These are phyloP conservation scores for Taphrina communis DNA, from an alignment of 1,139 yeast genomes.

Conservation along the genomic window DNA sequence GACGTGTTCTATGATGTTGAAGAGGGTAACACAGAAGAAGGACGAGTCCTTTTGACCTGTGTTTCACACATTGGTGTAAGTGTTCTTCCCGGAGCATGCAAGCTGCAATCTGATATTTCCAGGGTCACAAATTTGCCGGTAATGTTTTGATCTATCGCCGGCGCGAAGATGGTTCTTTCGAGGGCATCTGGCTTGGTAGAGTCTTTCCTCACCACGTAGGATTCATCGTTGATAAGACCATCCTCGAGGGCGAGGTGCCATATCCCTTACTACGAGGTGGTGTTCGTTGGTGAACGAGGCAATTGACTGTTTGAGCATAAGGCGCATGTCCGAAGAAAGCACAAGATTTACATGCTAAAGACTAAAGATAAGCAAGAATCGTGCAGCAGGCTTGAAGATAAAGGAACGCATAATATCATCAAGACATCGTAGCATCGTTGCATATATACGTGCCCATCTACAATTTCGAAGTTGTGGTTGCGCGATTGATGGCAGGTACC, in stretches of 20 bases:
- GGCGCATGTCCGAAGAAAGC: too few species aligned
- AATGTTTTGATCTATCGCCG: constrained; percentile 36
- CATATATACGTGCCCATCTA: too few species aligned
- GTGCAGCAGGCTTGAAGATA: too few species aligned
- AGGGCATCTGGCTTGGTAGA: constrained; percentile 37
- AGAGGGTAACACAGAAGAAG: constrained; percentile 17
- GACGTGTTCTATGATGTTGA: constrained; percentile 30
- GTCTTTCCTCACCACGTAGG: constrained; percentile 38
- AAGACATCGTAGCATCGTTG: too few species aligned
- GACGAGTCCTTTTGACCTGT: constrained; percentile 20
- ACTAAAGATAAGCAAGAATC: too few species aligned
- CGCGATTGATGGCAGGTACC: too few species aligned
- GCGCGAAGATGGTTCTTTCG: constrained; percentile 12
- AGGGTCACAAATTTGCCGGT: constrained; percentile 40
- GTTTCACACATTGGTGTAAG: constrained; percentile 35
- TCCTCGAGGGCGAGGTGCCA: constrained; percentile 20
- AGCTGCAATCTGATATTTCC: too few species aligned
- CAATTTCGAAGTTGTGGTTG: too few species aligned
- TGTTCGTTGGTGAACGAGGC: constrained; percentile 21
- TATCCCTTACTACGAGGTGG: constrained; percentile 33
- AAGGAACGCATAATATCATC: too few species aligned
- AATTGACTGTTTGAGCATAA: too few species aligned
- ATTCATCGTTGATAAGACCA: constrained; percentile 30
- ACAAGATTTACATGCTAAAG: too few species aligned
- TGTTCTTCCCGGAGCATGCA: not conserved